Evolutionary conservation across 2,329 filamentous ascomycete species (phyloP).

Genomic region (Colletotrichum sublineola): DNA sequence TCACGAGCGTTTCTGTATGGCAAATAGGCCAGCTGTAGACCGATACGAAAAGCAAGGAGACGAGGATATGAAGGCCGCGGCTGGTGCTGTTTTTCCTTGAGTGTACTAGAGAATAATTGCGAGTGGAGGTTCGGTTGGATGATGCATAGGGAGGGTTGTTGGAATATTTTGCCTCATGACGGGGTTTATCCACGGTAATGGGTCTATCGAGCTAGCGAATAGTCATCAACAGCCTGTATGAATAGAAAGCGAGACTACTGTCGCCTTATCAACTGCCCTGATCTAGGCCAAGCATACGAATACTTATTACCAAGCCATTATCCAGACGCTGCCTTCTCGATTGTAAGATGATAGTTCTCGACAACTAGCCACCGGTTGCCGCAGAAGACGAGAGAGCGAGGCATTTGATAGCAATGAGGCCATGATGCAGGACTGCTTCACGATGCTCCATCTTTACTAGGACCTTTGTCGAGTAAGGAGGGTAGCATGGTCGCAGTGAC

Average conservation of each 20-base stretch:
- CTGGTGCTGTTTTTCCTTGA: neutral
- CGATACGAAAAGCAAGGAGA: neutral
- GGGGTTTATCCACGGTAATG: neutral
- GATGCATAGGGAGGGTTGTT: neutral
- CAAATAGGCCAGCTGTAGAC: neutral
- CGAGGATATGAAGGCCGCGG: neutral
- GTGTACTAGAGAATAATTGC: neutral
- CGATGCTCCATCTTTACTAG: no score
- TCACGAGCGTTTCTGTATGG: neutral
- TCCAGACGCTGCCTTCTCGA: no score
- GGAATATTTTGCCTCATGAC: neutral
- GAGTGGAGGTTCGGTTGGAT: neutral
- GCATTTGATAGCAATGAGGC: no score
- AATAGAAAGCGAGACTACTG: neutral
- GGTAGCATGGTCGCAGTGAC: no score
- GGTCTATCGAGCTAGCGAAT: neutral
- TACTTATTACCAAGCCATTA: neutral
- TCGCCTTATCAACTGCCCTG: neutral
- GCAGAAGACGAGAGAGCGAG: no score
- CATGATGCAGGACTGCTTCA: no score
- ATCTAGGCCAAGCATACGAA: neutral
- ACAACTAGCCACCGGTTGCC: no score
- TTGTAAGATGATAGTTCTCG: no score
- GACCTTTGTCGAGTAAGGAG: no score
- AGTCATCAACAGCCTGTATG: neutral